Evolutionary conservation across 192 early-diverging fungal species (phyloP).

Genomic region (Coemansia reversa): DNA sequence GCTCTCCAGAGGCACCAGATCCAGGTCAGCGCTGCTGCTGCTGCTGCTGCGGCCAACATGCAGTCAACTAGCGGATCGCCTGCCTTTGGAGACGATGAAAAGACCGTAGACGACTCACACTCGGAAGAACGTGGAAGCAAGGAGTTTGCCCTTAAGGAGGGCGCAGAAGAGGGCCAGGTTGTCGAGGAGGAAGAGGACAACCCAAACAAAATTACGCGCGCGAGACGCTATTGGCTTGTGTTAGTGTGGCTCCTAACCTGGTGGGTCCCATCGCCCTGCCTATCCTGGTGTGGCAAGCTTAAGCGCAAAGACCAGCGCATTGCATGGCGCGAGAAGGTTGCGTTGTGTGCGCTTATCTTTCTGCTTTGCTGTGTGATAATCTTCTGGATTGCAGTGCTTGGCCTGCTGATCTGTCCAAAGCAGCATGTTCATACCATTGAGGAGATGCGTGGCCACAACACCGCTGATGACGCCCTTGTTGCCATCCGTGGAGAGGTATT

Average conservation of each 20-base stretch:
- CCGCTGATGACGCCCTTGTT: slow-evolving; percentile 58
- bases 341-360: slow-evolving; percentile 80
- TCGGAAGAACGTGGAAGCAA: slow-evolving; percentile 28
- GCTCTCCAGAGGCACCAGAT: slow-evolving; percentile 46
- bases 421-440: slow-evolving; percentile 67
- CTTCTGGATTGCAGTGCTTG: slow-evolving; percentile 80
- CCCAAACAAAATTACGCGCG: slow-evolving; percentile 42
- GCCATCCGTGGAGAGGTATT: slow-evolving; percentile 81
- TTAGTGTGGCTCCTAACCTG: slow-evolving; percentile 69
- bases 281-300: slow-evolving; percentile 76
- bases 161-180: slow-evolving; percentile 15
- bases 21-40: slow-evolving; percentile 16
- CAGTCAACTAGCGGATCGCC: slow-evolving; percentile 15
- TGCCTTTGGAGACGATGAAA: slow-evolving; percentile 40
- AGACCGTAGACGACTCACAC: slow-evolving; percentile 38
- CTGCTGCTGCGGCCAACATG: slow-evolving; percentile 9
- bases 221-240: slow-evolving; percentile 73
- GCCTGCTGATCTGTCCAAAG: slow-evolving; percentile 70
- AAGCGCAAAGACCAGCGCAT: slow-evolving; percentile 72
- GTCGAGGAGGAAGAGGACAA: slow-evolving; percentile 55
- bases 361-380: slow-evolving; percentile 74
- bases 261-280: slow-evolving; percentile 76
- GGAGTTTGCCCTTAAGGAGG: slow-evolving; percentile 46
- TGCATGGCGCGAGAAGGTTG: slow-evolving; percentile 97
- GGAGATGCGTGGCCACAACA: slow-evolving; percentile 66